Conservation (phyloP, 352 stramenopile genomes). For the Phytophthora aleatoria region DNA sequence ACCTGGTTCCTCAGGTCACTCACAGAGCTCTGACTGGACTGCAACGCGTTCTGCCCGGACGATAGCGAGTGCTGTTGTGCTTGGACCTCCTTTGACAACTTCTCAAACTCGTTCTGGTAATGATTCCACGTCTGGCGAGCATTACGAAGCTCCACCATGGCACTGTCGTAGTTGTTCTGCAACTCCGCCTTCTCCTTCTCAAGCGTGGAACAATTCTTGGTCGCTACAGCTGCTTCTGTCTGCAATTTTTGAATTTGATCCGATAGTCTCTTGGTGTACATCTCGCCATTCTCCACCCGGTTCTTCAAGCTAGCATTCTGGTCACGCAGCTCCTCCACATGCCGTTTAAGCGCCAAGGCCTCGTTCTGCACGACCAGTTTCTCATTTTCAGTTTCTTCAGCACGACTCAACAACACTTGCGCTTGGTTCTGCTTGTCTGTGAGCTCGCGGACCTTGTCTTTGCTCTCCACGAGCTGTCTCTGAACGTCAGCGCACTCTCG, state of each 20-base stretch:
- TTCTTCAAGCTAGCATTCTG: conserved; percentile 64
- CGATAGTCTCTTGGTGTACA: conserved; percentile 49
- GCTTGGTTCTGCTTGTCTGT: conserved; percentile 44
- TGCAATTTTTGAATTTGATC: conserved; percentile 61
- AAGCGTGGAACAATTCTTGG: conserved; percentile 38
- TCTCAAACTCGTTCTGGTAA: conserved; percentile 81
- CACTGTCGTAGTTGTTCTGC: conserved; percentile 58
- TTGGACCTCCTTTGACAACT: conserved; percentile 65
- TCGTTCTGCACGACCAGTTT: conserved; percentile 73
- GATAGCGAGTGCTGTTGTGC: conserved; percentile 65
- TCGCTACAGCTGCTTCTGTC: conserved; percentile 37
- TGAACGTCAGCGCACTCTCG: conserved; percentile 46
- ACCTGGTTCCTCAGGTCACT: conserved; percentile 66
- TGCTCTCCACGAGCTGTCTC: conserved; percentile 48
- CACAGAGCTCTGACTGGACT: conserved; percentile 59
- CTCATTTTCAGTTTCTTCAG: conserved; percentile 68
- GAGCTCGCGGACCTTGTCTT: conserved; percentile 52
- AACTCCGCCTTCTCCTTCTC: conserved; percentile 65
- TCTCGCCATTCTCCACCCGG: conserved; percentile 51
- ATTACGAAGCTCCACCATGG: conserved; percentile 57
- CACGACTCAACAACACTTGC: conserved; percentile 45
- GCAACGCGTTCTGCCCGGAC: conserved; percentile 56
- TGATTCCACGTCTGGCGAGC: conserved; percentile 62
- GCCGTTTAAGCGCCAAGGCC: conserved; percentile 52
- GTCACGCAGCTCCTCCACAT: conserved; percentile 71